phyloP scores from a whole-genome alignment of 345 rosid species.

The thale cress (Arabidopsis thaliana) region TAIR10.1 NC_003074.8:1746001-1746500 shows the following conservation, averaged over 20 bases:
- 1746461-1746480: conserved; percentile 19
- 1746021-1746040: not conserved
- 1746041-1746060: not conserved
- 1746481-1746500: conserved; percentile 5
- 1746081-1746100: not conserved
- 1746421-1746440: conserved; percentile 9
- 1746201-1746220: conserved; percentile 14
- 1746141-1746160: not conserved
- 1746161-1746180: not conserved
- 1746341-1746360: not conserved
- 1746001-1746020: not conserved
- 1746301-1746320: conserved; percentile 20
- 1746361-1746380: not conserved
- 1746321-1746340: conserved; percentile 8
- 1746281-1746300: conserved; percentile 4
- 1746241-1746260: conserved; percentile 2
- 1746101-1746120: not conserved
- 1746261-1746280: conserved; percentile 14
- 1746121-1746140: not conserved
- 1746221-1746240: not conserved
- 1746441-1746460: conserved; percentile 31
- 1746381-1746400: conserved; percentile 27
- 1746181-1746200: not conserved
- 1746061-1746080: conserved; percentile 17
- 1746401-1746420: conserved; percentile 2